phyloP scores from a whole-genome alignment of 352 stramenopile species.

The Phytophthora ohioensis region DNA sequence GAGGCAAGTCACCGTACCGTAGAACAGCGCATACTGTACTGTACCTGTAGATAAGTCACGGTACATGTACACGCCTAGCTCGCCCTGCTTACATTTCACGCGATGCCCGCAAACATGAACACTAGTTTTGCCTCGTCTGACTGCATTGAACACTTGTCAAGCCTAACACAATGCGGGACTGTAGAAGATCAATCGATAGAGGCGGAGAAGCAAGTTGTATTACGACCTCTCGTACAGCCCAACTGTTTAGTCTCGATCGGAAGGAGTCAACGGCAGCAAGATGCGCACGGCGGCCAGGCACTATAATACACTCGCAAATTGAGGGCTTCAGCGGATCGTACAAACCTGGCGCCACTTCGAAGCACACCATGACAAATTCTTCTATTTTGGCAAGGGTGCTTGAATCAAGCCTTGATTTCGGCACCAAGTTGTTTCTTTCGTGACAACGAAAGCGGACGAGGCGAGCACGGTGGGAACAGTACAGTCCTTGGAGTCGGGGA shows the following conservation, averaged over 20 bases:
- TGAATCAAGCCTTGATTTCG: neutral
- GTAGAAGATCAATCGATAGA: constrained; percentile 13
- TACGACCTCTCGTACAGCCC: neutral
- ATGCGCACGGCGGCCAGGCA: neutral
- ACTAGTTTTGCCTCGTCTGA: constrained; percentile 15
- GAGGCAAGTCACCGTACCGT: neutral
- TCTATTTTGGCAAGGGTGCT: constrained; percentile 4
- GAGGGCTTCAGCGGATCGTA: neutral
- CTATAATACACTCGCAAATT: no score
- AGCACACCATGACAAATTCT: neutral
- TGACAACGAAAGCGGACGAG: constrained; percentile 15
- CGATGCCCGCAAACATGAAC: constrained; percentile 22
- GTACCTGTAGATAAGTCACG: no score
- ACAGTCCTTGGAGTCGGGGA: constrained; percentile 6
- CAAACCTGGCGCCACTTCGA: neutral
- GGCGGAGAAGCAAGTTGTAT: neutral
- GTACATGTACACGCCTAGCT: neutral
- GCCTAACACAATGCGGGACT: neutral
- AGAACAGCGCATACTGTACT: no score
- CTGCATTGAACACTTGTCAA: constrained; percentile 8
- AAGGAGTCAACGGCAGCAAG: neutral
- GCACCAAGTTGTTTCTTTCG: constrained; percentile 6
- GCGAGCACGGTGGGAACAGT: neutral
- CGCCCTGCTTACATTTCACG: constrained; percentile 14
- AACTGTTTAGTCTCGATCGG: neutral